phyloP scores from a whole-genome alignment of 495 filamentous ascomycete species.

The Lindgomyces ingoldianus region DNA sequence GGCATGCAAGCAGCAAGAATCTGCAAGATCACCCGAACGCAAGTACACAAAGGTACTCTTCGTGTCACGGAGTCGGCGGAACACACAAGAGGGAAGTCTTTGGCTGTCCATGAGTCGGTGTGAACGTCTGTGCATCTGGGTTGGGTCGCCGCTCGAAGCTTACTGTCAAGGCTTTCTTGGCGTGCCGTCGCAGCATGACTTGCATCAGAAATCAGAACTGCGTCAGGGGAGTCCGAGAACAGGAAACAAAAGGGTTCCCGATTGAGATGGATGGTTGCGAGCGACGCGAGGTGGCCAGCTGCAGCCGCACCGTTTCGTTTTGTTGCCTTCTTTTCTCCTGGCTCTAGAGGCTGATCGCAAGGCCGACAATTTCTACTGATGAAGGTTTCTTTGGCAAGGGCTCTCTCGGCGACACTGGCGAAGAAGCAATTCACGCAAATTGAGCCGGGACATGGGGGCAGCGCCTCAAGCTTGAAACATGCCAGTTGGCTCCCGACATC shows the following conservation, averaged over 20 bases:
- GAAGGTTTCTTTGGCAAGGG: too few relatives aligned
- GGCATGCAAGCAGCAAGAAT: neutral
- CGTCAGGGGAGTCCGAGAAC: neutral
- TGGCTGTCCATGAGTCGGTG: conserved; percentile 10
- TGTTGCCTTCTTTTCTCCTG: neutral
- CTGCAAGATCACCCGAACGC: conserved; percentile 7
- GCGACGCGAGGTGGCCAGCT: neutral
- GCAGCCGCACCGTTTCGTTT: conserved; percentile 16
- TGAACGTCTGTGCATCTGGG: conserved; percentile 9
- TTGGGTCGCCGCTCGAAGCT: conserved; percentile 8
- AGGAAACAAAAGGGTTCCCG: neutral
- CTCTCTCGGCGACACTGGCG: too few relatives aligned
- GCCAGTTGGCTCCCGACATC: too few relatives aligned
- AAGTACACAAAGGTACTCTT: neutral
- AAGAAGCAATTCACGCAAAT: too few relatives aligned
- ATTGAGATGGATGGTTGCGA: neutral
- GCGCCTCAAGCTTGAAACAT: neutral
- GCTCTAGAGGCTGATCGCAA: too few relatives aligned
- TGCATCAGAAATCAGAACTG: conserved; percentile 8
- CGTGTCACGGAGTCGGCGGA: neutral
- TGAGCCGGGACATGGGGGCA: too few relatives aligned
- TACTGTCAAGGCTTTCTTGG: conserved; percentile 22
- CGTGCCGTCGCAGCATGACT: conserved; percentile 27
- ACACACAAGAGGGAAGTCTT: neutral
- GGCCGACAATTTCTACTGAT: too few relatives aligned